Base-by-base conservation (phyloP, 768 basidiomycete genomes). In the Mycena metata region DNA sequence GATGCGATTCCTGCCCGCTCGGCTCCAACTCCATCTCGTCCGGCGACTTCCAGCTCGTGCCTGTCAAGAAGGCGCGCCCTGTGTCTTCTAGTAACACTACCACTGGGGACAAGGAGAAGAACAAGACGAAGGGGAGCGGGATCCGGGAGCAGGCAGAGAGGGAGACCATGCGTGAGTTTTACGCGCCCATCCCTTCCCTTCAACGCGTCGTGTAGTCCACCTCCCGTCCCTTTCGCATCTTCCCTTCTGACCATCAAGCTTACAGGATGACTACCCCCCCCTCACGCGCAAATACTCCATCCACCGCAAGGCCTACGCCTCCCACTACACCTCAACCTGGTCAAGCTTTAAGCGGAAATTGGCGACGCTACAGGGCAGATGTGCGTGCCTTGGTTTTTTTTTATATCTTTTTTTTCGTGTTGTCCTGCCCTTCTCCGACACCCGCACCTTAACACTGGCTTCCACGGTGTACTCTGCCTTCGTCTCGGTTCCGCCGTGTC, bases 191-290 rank as follows among this genome's bases (percentile, higher is more conserved):
- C 77, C 74, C 46, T 42, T 43, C 56, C 8, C 36, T 58, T 78
- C 75, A 77, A 73, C 56, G 76, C 77, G 74, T 82, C 83, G 82
- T 85, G 83, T 81, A n/a, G n/a, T 70, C 78, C 69, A 61, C 55
- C 66, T 72, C 24, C 70, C 59, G 36, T 51, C 33, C 61, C 64
- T 54, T 45, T 36, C 65, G 64, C 47, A 69, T 41, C 42, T 21
- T 35, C 60, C n/a, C n/a, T n/a, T n/a, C n/a, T n/a, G n/a, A n/a
- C 77, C 80, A 50, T 81, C 73, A 67, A 62, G 33, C 66, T 41
- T 42, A 7, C 72, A 94, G 92, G 60, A 94, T 94, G 93, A 94
- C n/a, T n/a, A n/a, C n/a, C n/a, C 92, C 66, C 92, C 92, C 56
- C 85, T 94, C 91, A 94, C 70, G 82, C 88, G 66, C 82, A n/a